These are phyloP conservation scores for Trichoderma breve DNA, from an alignment of 2,329 filamentous ascomycete species.

Conservation along the genomic window DNA sequence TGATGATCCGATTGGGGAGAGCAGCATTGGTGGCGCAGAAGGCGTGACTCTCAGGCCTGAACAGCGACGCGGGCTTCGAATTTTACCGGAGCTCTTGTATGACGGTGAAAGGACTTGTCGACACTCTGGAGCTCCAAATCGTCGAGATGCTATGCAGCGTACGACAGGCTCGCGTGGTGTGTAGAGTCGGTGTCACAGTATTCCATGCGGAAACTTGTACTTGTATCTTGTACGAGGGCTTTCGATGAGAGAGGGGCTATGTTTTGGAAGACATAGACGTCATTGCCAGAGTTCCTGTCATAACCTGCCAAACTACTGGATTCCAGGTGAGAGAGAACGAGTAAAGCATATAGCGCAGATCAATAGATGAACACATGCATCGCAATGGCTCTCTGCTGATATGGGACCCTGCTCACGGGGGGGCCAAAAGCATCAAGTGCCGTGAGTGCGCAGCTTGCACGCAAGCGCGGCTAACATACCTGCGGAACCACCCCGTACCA, in stretches of 20 bases:
- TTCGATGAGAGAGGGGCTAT: background rate
- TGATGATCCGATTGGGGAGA: constrained; percentile 13
- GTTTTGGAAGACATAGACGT: background rate
- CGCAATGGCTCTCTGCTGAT: background rate
- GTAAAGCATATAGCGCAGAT: background rate
- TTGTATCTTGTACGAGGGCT: constrained; percentile 8
- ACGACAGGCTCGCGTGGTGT: constrained; percentile 18
- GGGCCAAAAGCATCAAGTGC: background rate
- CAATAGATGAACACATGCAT: background rate
- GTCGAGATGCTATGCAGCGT: constrained; percentile 1
- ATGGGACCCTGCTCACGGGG: background rate
- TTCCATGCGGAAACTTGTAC: background rate
- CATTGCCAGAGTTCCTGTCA: background rate
- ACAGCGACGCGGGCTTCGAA: background rate
- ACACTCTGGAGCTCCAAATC: background rate
- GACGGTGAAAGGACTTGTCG: background rate
- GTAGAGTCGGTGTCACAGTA: constrained; percentile 4
- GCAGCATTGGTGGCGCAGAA: constrained; percentile 12
- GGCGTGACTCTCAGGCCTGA: background rate
- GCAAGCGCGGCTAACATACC: background rate
- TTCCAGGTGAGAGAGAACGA: background rate
- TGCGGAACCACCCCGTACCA: background rate
- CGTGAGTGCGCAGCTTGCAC: background rate
- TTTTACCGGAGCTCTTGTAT: constrained; percentile 16
- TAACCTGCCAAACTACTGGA: background rate